These are phyloP conservation scores for Heliamphora pulchella DNA, from an alignment of 179 eudicot species.

Conservation along the genomic window DNA sequence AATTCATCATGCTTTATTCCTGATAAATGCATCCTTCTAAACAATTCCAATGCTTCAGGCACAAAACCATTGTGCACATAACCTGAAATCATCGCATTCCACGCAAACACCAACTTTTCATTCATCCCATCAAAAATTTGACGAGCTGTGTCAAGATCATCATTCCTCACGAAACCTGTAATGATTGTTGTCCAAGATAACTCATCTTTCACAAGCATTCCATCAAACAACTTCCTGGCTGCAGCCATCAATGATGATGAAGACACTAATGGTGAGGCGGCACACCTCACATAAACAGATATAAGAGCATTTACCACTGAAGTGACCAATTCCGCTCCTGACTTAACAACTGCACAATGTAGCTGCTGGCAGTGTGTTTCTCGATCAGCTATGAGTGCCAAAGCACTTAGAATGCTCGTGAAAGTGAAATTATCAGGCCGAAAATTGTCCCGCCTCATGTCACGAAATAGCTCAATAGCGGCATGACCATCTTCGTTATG, in stretches of 20 bases:
- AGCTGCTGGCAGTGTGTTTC: conserved; percentile 47
- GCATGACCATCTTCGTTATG: conserved; percentile 53
- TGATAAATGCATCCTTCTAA: conserved; percentile 40
- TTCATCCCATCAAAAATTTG: conserved; percentile 36
- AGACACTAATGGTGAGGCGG: conserved; percentile 37
- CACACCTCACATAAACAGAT: conserved; percentile 56
- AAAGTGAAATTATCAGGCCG: conserved; percentile 49
- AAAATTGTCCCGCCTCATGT: conserved; percentile 30
- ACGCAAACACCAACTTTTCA: conserved; percentile 45
- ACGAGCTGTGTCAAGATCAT: conserved; percentile 42
- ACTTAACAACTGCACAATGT: conserved; percentile 54
- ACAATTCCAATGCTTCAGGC: conserved; percentile 40
- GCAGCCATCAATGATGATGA: conserved; percentile 33
- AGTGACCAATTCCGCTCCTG: conserved; percentile 41
- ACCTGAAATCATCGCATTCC: conserved; percentile 71
- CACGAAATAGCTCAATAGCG: conserved; percentile 40
- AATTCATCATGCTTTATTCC: conserved; percentile 48
- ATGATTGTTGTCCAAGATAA: conserved; percentile 62
- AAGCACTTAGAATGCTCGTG: conserved; percentile 38
- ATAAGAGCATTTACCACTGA: conserved; percentile 54
- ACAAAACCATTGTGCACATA: conserved; percentile 49
- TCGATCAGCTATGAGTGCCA: conserved; percentile 44
- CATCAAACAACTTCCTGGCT: conserved; percentile 52
- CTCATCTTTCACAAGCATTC: conserved; percentile 49
- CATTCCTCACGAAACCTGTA: conserved; percentile 53